These are phyloP conservation scores for Lentinula boryana DNA, from an alignment of 768 basidiomycete genomes.

Conservation along the genomic window DNA sequence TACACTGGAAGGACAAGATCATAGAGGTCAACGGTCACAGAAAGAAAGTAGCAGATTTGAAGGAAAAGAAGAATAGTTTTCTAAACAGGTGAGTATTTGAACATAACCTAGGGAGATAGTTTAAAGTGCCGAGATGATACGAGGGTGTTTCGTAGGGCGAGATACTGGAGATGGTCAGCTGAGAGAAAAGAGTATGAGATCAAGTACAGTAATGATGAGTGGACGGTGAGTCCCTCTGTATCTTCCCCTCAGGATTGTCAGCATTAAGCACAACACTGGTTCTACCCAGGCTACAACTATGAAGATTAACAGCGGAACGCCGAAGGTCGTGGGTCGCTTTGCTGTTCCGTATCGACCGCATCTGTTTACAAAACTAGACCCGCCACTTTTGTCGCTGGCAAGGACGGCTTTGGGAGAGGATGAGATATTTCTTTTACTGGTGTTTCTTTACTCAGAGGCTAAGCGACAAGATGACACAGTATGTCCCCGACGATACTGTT, in stretches of 20 bases:
- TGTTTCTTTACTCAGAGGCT: constrained; percentile 32
- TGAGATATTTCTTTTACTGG: constrained; percentile 33
- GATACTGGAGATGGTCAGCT: constrained; percentile 39
- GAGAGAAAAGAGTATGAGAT: constrained; percentile 41
- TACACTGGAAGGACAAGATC: constrained; percentile 44
- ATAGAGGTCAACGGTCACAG: constrained; percentile 39
- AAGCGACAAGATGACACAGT: constrained; percentile 34
- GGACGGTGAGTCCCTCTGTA: constrained; percentile 30
- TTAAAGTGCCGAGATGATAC: not conserved
- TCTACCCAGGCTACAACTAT: constrained; percentile 11
- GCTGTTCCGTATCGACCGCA: constrained; percentile 42
- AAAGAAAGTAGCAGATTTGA: constrained; percentile 33
- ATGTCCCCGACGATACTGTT: constrained; percentile 7
- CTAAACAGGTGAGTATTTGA: constrained; percentile 24
- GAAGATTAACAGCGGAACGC: constrained; percentile 16
- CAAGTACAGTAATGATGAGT: constrained; percentile 34
- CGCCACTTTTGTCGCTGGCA: constrained; percentile 32
- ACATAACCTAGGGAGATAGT: not conserved
- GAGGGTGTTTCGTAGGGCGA: constrained; percentile 20
- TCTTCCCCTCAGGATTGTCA: not conserved
- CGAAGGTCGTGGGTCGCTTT: constrained; percentile 31
- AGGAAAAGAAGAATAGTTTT: constrained; percentile 31
- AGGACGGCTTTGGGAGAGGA: constrained; percentile 33
- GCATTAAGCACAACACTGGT: no score
- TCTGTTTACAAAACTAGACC: constrained; percentile 37